Evolutionary conservation across 345 rosid genomes (phyloP).

Genomic region (Eucalyptus guilfoylei): DNA sequence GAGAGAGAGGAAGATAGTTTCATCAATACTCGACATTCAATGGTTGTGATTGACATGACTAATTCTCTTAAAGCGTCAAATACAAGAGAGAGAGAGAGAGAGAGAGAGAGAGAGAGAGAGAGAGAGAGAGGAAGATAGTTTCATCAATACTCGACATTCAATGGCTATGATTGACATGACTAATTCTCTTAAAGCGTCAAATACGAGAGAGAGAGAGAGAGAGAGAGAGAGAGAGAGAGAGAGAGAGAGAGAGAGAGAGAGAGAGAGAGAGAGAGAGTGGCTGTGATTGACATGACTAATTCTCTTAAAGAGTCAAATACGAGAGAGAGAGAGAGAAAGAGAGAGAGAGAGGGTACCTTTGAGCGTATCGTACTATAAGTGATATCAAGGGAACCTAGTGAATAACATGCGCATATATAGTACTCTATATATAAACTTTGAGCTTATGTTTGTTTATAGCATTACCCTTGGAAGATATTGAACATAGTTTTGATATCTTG

Average conservation of each 20-base stretch:
- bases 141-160: not conserved
- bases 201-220: not conserved
- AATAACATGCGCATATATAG: not conserved
- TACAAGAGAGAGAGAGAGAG: not conserved
- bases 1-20: no score
- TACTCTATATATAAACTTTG: not conserved
- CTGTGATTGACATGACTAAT: no score
- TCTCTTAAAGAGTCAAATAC: no score
- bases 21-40: not conserved
- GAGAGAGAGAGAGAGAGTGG: no score
- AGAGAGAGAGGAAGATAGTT: not conserved
- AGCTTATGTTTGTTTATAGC: not conserved
- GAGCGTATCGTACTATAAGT: not conserved
- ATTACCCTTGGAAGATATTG: not conserved
- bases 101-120: not conserved
- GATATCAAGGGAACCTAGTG: not conserved
- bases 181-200: not conserved
- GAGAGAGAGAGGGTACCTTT: not conserved
- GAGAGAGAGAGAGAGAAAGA: no score
- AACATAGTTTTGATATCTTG: not conserved
- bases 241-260: not conserved
- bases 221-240: no score
- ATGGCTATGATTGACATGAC: not conserved
- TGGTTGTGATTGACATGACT: not conserved
- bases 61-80: not conserved